phyloP scores from a whole-genome alignment of 495 filamentous ascomycete genomes.

The Glarea lozoyensis region DNA sequence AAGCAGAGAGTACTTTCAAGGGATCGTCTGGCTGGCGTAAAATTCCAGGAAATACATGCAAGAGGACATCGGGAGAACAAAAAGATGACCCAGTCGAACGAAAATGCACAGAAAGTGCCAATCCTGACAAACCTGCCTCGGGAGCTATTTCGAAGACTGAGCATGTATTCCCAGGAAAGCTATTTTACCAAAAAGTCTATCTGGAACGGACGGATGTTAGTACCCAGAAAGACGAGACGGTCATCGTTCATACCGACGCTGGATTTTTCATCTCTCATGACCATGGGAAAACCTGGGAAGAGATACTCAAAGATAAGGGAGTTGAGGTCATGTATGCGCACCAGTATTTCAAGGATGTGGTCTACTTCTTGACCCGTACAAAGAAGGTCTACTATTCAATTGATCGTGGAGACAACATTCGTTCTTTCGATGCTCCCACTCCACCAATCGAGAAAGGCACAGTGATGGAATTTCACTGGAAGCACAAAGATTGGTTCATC shows the following conservation, averaged over 20 bases:
- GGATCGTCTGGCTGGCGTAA: conserved; percentile 84
- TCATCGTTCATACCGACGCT: conserved; percentile 66
- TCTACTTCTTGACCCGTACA: conserved; percentile 70
- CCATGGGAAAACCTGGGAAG: conserved; percentile 76
- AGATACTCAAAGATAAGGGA: conserved; percentile 44
- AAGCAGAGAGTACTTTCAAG: conserved; percentile 60
- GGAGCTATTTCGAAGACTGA: conserved; percentile 51
- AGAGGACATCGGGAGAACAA: conserved; percentile 40
- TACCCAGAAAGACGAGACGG: conserved; percentile 62
- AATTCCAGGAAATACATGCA: conserved; percentile 86
- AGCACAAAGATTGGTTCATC: conserved; percentile 75
- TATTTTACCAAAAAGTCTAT: conserved; percentile 62
- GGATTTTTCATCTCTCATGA: conserved; percentile 63
- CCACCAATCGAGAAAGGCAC: conserved; percentile 32
- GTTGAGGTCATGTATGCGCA: conserved; percentile 66
- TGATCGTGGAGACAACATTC: conserved; percentile 60
- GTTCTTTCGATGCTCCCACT: conserved; percentile 53
- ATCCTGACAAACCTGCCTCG: conserved; percentile 31
- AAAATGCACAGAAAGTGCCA: conserved; percentile 38
- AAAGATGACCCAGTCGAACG: conserved; percentile 54
- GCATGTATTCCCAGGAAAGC: conserved; percentile 46
- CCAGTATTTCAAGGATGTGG: conserved; percentile 65
- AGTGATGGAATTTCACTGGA: conserved; percentile 69
- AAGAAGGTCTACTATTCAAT: conserved; percentile 67
- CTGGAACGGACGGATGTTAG: conserved; percentile 68